A percentile compares a stretch with the other conserved stretches of the same genome.
phyloP scores from a whole-genome alignment of 2,329 filamentous ascomycete genomes.

The Parastagonospora nodorum region DNA sequence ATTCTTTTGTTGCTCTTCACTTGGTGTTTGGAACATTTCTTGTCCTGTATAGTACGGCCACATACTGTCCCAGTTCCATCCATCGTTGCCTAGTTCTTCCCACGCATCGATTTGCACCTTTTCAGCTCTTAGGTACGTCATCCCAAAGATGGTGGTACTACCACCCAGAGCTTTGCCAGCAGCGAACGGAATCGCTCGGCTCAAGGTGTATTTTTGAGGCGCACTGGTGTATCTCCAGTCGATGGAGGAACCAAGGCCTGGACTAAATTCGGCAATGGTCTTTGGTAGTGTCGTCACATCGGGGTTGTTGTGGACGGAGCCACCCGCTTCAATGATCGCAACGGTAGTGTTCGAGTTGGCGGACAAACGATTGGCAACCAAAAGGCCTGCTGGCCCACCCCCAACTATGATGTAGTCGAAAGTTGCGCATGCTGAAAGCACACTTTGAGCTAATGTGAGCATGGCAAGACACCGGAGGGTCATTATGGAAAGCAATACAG shows the following conservation, averaged over 20 bases:
- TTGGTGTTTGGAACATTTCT: constrained; percentile 33
- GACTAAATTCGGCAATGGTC: constrained; percentile 25
- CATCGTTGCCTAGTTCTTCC: constrained; percentile 39
- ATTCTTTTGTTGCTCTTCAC: constrained; percentile 11
- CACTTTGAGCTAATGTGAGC: neutral
- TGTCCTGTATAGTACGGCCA: constrained; percentile 33
- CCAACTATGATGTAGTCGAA: constrained; percentile 45
- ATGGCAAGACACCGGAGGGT: no score
- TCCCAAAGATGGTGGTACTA: constrained; percentile 51
- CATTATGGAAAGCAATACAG: no score
- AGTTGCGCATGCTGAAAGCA: constrained; percentile 14
- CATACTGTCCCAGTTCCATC: constrained; percentile 41
- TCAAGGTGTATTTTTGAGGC: constrained; percentile 45
- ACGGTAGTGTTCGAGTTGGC: constrained; percentile 25
- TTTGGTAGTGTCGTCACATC: constrained; percentile 34
- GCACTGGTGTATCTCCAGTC: constrained; percentile 50
- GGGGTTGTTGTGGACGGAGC: constrained; percentile 33
- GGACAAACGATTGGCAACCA: constrained; percentile 36
- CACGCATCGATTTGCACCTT: constrained; percentile 40
- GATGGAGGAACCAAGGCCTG: constrained; percentile 34
- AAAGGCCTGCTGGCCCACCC: constrained; percentile 40
- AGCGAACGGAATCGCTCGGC: constrained; percentile 33
- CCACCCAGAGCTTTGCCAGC: constrained; percentile 53
- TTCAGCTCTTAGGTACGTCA: constrained; percentile 44
- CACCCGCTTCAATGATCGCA: constrained; percentile 43